Conservation (phyloP, 441 rosid species). For the Gossypium schwendimanii region DNA sequence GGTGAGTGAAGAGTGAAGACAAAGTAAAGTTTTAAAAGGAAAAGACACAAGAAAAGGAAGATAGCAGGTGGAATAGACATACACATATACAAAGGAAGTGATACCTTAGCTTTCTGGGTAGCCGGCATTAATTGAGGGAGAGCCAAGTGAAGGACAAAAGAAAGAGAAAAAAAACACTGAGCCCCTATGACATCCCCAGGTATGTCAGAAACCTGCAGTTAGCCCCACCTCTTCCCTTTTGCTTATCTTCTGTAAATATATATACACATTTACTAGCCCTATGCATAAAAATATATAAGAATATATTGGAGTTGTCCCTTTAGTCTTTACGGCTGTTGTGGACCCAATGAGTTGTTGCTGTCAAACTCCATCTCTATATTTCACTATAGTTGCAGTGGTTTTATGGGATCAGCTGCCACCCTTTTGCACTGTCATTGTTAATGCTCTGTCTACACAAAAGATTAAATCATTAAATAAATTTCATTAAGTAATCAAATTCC, state of each 20-base stretch:
- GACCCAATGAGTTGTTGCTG: conserved; percentile 14
- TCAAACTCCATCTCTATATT: conserved; percentile 13
- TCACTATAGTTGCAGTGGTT: conserved; percentile 23
- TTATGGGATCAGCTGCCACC: conserved; percentile 42
- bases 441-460: not conserved
- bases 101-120: conserved; percentile 13
- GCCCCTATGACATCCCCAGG: not conserved
- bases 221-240: not conserved
- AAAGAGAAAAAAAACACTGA: not conserved
- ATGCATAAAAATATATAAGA: not conserved
- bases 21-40: not conserved
- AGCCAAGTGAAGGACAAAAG: not conserved
- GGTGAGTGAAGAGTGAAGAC: not conserved
- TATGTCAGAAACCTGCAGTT: not conserved
- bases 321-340: not conserved
- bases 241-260: not conserved
- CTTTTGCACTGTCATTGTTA: conserved; percentile 30
- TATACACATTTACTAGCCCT: not conserved
- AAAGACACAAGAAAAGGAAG: not conserved
- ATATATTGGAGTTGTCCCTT: not conserved
- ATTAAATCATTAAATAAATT: no score
- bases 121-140: conserved; percentile 25
- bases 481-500: no score
- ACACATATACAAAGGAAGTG: not conserved
- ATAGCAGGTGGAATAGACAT: not conserved